Evolutionary conservation across 257 asterid genomes (phyloP), one percentile per base, ranked within the genome.

Genomic region (Leptodermis oblonga): DNA sequence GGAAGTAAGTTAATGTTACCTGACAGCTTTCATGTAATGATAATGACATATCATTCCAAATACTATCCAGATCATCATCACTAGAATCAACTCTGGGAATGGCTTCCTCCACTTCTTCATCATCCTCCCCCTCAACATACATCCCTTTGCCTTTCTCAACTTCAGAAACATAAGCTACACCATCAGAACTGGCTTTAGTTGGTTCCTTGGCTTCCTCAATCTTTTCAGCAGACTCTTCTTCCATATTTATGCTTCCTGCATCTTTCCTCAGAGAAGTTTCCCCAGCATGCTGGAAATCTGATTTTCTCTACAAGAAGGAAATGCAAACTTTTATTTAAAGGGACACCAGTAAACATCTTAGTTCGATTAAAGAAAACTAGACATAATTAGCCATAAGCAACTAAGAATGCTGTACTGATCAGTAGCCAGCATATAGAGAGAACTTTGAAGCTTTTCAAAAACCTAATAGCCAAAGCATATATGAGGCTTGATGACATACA

Each of bases 11-110:
- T 48, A 74, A 70, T 68, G 58, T n/a, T 79, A 92, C 98, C 98
- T 92, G 88, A 56, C 92, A 80, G 82, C 77, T 76, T 82, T 90
- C 98, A 81, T 88, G 95, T 23, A 92, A 68, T 42, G 90, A 94
- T 70, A 86, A 78, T 22, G 80, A 62, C 97, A 92, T 88, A 77
- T 88, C 88, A 41, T 85, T 86, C 98, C 98, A 92, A 52, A 90
- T 83, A 73, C 82, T 87, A 70, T 36, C 31, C 56, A 74, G 45
- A 34, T 53, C 74, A n/a, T 51, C 59, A 65, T 2, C 8, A 70
- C 23, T 33, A 30, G 61, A 64, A 30, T 62, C 69, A 73, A 13
- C 20, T 26, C 66, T 42, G 33, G 22, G 48, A 18, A 51, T 25
- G 26, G 22, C 54, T 30, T 68, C 70, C 43, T 37, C 66, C 37